Evolutionary conservation across 495 filamentous ascomycete species (phyloP).

Genomic region (Neurospora hispaniola): DNA sequence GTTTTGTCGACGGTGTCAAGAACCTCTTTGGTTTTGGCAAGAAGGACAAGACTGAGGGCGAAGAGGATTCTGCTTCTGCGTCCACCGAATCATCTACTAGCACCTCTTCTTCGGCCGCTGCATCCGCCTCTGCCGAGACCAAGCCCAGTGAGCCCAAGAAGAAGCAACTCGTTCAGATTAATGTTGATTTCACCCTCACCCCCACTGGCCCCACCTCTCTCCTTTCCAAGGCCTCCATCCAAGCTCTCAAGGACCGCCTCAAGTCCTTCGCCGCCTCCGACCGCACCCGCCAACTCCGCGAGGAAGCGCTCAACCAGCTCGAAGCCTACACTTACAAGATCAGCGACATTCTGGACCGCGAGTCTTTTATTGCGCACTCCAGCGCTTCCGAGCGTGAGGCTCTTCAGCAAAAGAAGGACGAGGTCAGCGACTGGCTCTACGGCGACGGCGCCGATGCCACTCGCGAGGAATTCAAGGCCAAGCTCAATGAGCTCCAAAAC

Average conservation of each 20-base stretch:
- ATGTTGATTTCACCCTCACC: slow-evolving; percentile 51
- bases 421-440: slow-evolving; percentile 83
- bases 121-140: slow-evolving; percentile 30
- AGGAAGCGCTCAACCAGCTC: slow-evolving; percentile 84
- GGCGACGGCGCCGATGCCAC: slow-evolving; percentile 68
- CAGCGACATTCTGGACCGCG: slow-evolving; percentile 67
- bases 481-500: slow-evolving; percentile 59
- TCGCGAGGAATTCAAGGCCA: slow-evolving; percentile 56
- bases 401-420: slow-evolving; percentile 53
- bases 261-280: slow-evolving; percentile 78
- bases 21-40: slow-evolving; percentile 86
- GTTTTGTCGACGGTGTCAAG: slow-evolving; percentile 84
- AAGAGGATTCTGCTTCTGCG: slow-evolving; percentile 26
- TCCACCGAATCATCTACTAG: slow-evolving; percentile 23
- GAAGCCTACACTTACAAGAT: slow-evolving; percentile 89
- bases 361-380: slow-evolving; percentile 59
- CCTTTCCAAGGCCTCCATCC: slow-evolving; percentile 46
- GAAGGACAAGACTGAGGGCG: slow-evolving; percentile 61
- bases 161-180: slow-evolving; percentile 61
- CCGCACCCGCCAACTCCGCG: slow-evolving; percentile 58
- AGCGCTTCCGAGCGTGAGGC: slow-evolving; percentile 49
- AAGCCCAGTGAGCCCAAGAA: slow-evolving; percentile 36
- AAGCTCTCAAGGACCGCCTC: slow-evolving; percentile 60
- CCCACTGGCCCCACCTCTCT: slow-evolving; percentile 50
- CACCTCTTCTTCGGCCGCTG: slow-evolving; percentile 34